Evolutionary conservation across 2,329 filamentous ascomycete genomes (phyloP), one percentile per base, ranked within the genome.

Genomic region (Lachnellula cervina): DNA sequence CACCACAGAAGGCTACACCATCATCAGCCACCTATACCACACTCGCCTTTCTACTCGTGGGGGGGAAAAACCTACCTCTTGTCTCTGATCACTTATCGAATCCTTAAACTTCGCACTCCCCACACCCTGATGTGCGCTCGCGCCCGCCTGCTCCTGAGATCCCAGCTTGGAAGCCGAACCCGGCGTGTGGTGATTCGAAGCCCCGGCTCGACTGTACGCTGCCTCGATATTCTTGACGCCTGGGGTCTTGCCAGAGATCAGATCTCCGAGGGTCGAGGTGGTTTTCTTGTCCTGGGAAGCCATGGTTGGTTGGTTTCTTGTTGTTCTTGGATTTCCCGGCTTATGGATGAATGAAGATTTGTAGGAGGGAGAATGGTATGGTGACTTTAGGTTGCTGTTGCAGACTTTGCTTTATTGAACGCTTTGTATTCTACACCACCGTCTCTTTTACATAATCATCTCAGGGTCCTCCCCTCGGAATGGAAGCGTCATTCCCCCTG

Each of bases 191-290:
- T 64, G 28, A 23, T 57, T 56, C 9, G 55, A 54, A 8, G 59
- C 66, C 23, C 64, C 64, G 0, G 62, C 65, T 46, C 61, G 51
- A 32, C 51, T 58, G 19, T 64, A 67, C 16, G 62, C 59, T 5
- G 50, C 49, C 46, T 66, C 64, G 17, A 66, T 64, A 5, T 64
- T 63, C 47, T 53, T 46, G 6, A 63, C 57, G 9, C 48, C 60
- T 0, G 51, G 50, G 5, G 62, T 65, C 28, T 55, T 62, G 25
- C 47, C 56, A 1, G 55, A 52, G 2, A 60, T 9, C 17, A 58
- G 23, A 19, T 51, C 52, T 7, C 42, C 42, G n/a, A 52, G 17
- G 23, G 19, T 40, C 9, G 35, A 50, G 35, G 14, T 6, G 23
- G 35, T 16, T 21, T 4, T 13, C 5, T 46, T 11, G 5, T 25